Evolutionary conservation across 805 yeast genomes (phyloP).

Genomic region (Sungouiella blattae): DNA sequence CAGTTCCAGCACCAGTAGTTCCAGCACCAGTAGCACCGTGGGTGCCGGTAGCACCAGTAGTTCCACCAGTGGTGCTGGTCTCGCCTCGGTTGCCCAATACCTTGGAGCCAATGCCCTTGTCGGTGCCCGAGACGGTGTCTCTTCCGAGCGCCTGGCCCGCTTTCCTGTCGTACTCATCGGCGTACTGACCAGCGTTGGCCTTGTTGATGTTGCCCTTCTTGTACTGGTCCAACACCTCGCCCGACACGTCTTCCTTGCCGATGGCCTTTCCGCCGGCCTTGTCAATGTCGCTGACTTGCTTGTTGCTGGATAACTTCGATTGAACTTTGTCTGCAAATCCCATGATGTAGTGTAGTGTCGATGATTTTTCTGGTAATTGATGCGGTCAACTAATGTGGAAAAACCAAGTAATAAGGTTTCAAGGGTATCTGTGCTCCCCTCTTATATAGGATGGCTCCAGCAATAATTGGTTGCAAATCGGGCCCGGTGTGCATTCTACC

Average conservation of each 20-base stretch:
- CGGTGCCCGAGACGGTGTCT: conserved; percentile 18
- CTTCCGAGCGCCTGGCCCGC: conserved; percentile 14
- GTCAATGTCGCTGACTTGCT: conserved; percentile 24
- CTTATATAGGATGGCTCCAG: too few relatives aligned
- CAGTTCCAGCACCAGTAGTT: conserved; percentile 8
- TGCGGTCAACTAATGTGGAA: too few relatives aligned
- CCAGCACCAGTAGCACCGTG: conserved; percentile 9
- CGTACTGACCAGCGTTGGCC: conserved; percentile 27
- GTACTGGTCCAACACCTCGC: conserved; percentile 26
- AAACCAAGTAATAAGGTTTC: too few relatives aligned
- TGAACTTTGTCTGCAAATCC: conserved; percentile 37
- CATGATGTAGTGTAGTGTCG: conserved; percentile 16
- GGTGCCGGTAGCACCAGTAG: conserved; percentile 6
- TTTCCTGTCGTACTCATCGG: conserved; percentile 25
- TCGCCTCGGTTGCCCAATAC: conserved; percentile 14
- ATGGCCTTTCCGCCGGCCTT: conserved; percentile 28
- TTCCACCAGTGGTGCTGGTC: conserved; percentile 1
- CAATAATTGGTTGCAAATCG: background rate
- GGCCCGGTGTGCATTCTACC: background rate
- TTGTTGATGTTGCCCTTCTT: conserved; percentile 27
- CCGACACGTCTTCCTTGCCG: conserved; percentile 26
- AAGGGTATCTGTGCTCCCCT: too few relatives aligned
- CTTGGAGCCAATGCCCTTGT: conserved; percentile 27
- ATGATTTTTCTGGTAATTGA: too few relatives aligned
- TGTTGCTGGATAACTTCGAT: conserved; percentile 25